Evolutionary conservation across 768 basidiomycete species (phyloP).

Genomic region (Coprinopsis strossmayeri): DNA sequence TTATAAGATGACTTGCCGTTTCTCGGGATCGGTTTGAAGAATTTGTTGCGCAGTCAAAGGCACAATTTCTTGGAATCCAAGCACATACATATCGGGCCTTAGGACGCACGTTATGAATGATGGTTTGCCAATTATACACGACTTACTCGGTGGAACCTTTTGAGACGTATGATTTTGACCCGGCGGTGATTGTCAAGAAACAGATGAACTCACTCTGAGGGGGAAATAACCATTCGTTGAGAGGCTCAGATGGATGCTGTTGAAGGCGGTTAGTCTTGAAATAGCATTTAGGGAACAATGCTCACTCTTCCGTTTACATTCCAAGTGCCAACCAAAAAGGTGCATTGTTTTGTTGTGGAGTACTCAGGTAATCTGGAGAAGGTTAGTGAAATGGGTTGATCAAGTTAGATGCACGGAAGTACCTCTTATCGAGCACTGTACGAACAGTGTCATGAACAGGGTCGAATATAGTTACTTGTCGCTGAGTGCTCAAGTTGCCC

Average conservation of each 20-base stretch:
- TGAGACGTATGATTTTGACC: constrained; percentile 3
- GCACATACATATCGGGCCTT: constrained; percentile 84
- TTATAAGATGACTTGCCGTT: constrained; percentile 42
- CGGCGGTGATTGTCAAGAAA: constrained; percentile 15
- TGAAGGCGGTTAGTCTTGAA: constrained; percentile 1
- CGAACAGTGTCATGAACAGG: constrained; percentile 88
- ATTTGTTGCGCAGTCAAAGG: constrained; percentile 98
- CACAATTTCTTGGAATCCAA: constrained; percentile 97
- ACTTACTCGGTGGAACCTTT: constrained; percentile 44
- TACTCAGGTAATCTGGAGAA: constrained; percentile 67
- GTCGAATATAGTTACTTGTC: constrained; percentile 86
- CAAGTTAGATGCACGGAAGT: background rate
- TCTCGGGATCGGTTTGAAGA: constrained; percentile 91
- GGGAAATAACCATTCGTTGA: constrained; percentile 90
- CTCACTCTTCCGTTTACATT: constrained; percentile 88
- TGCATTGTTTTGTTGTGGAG: constrained; percentile 65
- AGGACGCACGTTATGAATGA: constrained; percentile 6
- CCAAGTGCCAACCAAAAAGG: constrained; percentile 89
- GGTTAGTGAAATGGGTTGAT: constrained; percentile 9
- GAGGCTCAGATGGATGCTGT: constrained; percentile 71
- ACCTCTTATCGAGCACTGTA: constrained; percentile 65
- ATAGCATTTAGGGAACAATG: constrained; percentile 13
- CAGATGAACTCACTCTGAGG: constrained; percentile 48
- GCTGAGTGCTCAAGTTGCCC: constrained; percentile 90
- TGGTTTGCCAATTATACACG: background rate